These are phyloP conservation scores for Ambrosiella cleistominuta DNA, from an alignment of 2,329 filamentous ascomycete species.

Conservation along the genomic window DNA sequence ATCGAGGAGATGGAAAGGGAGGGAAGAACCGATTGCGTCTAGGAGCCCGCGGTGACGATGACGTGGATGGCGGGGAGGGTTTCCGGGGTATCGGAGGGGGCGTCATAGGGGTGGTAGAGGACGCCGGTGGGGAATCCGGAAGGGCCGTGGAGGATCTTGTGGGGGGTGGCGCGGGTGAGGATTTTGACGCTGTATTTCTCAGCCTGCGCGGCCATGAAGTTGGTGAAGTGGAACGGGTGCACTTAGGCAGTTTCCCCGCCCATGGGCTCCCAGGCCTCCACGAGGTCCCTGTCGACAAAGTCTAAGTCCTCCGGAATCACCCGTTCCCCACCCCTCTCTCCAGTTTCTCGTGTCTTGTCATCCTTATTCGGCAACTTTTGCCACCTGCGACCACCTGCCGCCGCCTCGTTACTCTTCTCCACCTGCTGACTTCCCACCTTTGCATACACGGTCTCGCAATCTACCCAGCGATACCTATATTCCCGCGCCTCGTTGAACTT, in stretches of 20 bases:
- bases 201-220: constrained; percentile 61
- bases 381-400: not conserved
- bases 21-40: constrained; percentile 43
- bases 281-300: constrained; percentile 56
- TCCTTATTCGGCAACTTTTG: constrained; percentile 38
- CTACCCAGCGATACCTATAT: constrained; percentile 75
- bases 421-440: constrained; percentile 16
- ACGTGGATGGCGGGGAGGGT: constrained; percentile 34
- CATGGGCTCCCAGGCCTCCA: constrained; percentile 67
- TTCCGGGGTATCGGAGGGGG: constrained; percentile 17
- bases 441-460: constrained; percentile 45
- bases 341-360: constrained; percentile 26
- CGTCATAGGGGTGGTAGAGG: constrained; percentile 35
- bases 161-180: constrained; percentile 48
- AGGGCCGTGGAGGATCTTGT: constrained; percentile 21
- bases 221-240: constrained; percentile 83
- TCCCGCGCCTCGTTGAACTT: constrained; percentile 59
- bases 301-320: constrained; percentile 62
- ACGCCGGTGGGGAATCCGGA: constrained; percentile 37
- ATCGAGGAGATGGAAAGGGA: constrained; percentile 38
- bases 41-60: constrained; percentile 41
- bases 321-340: constrained; percentile 28
- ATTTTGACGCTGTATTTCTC: constrained; percentile 51
- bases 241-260: constrained; percentile 77
- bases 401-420: not conserved